Evolutionary conservation across 1,284 basidiomycete species (phyloP).

Genomic region (Sporisorium exsertum): DNA sequence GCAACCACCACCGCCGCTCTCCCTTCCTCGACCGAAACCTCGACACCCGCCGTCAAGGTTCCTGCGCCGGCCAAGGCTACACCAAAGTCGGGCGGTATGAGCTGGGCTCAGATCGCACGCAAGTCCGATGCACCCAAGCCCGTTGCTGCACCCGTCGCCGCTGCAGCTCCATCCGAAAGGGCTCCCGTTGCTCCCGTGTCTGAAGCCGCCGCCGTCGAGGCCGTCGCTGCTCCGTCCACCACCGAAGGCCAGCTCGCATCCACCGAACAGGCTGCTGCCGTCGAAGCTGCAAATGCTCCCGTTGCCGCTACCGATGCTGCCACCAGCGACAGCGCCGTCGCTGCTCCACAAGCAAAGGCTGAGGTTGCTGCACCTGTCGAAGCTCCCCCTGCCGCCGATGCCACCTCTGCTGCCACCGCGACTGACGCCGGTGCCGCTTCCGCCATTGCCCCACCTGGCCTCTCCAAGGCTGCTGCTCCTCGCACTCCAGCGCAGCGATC

Average conservation of each 20-base stretch:
- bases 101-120: constrained; percentile 69
- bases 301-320: constrained; percentile 11
- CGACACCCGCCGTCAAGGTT: constrained; percentile 49
- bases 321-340: constrained; percentile 7
- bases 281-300: constrained; percentile 15
- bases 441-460: constrained; percentile 40
- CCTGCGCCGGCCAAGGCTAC: constrained; percentile 46
- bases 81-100: constrained; percentile 52
- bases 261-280: constrained; percentile 5
- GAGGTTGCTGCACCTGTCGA: constrained; percentile 26
- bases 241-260: constrained; percentile 23
- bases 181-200: constrained; percentile 14
- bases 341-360: constrained; percentile 10
- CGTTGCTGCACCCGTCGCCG: constrained; percentile 17
- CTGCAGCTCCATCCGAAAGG: constrained; percentile 16
- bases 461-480: constrained; percentile 52
- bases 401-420: constrained; percentile 16
- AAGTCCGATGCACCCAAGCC: constrained; percentile 60
- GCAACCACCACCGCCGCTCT: constrained; percentile 46
- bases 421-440: constrained; percentile 19
- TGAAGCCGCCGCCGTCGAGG: constrained; percentile 14
- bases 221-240: constrained; percentile 15
- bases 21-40: constrained; percentile 29
- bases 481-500: constrained; percentile 46
- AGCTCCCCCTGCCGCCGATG: constrained; percentile 31